A percentile compares a stretch with the other conserved stretches of the same genome.
Conservation (phyloP, 345 rosid genomes). For the Passiflora organensis region DNA sequence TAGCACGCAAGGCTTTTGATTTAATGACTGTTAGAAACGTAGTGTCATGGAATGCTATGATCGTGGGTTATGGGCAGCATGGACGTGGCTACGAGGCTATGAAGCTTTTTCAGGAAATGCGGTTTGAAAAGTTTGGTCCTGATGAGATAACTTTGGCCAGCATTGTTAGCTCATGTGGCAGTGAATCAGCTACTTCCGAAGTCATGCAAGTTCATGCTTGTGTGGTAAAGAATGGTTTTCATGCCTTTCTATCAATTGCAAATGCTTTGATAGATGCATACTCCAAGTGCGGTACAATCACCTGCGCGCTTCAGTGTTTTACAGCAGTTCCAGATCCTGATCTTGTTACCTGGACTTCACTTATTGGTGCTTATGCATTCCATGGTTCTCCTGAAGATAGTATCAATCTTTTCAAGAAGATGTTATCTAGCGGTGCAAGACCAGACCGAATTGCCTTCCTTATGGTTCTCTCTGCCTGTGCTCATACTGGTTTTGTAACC, state of each 20-base stretch:
- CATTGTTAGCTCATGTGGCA: slow-evolving; percentile 52
- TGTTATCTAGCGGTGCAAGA: slow-evolving; percentile 39
- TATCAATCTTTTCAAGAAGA: slow-evolving; percentile 35
- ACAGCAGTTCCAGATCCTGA: slow-evolving; percentile 36
- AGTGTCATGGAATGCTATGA: slow-evolving; percentile 66
- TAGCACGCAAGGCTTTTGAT: slow-evolving; percentile 47
- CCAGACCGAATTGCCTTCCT: slow-evolving; percentile 61
- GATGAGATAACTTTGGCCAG: slow-evolving; percentile 61
- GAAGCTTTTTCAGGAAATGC: slow-evolving; percentile 44
- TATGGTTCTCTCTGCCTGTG: slow-evolving; percentile 61
- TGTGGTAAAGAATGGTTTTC: slow-evolving; percentile 38
- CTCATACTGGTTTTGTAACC: slow-evolving; percentile 56
- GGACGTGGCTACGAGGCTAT: slow-evolving; percentile 49
- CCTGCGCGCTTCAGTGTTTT: slow-evolving; percentile 46
- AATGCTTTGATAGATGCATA: slow-evolving; percentile 56
- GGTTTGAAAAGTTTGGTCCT: slow-evolving; percentile 34
- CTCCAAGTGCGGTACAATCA: slow-evolving; percentile 49
- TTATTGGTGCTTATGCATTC: slow-evolving; percentile 55
- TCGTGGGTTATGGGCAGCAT: slow-evolving; percentile 50
- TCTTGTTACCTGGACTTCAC: slow-evolving; percentile 62
- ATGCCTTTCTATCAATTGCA: slow-evolving; percentile 34
- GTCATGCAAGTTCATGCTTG: slow-evolving; percentile 45
- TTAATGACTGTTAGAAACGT: slow-evolving; percentile 47
- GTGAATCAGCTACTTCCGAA: slow-evolving; percentile 34
- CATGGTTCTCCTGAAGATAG: slow-evolving; percentile 51